A percentile compares a stretch with the other conserved stretches of the same genome.
These are phyloP conservation scores for Rhynchospora breviuscula DNA, from an alignment of 176 grass and related monocot genomes.

Conservation along the genomic window DNA sequence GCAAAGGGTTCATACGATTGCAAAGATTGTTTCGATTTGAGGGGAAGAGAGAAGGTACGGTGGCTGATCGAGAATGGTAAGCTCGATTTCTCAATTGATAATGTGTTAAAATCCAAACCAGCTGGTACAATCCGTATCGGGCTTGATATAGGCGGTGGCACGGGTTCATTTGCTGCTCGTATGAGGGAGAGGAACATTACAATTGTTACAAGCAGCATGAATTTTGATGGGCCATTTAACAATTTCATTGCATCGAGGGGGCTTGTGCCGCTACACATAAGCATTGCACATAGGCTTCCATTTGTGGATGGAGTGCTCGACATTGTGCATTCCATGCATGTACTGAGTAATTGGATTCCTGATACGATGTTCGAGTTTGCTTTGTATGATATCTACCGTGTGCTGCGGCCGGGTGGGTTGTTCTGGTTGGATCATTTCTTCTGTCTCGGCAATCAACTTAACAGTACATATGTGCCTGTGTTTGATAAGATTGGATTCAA, in stretches of 20 bases:
- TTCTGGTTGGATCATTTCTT: conserved; percentile 96
- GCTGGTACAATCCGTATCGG: conserved; percentile 59
- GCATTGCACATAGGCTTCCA: conserved; percentile 60
- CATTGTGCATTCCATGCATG: conserved; percentile 76
- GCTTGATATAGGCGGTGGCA: conserved; percentile 80
- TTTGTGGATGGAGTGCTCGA: conserved; percentile 69
- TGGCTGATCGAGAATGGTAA: conserved; percentile 57
- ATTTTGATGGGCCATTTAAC: conserved; percentile 73
- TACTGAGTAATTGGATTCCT: conserved; percentile 64
- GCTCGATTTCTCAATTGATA: conserved; percentile 47
- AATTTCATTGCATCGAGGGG: conserved; percentile 64
- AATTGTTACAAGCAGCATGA: conserved; percentile 68
- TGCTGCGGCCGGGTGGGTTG: conserved; percentile 62
- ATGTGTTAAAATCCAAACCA: conserved; percentile 33
- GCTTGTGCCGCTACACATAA: conserved; percentile 60
- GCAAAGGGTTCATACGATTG: conserved; percentile 51
- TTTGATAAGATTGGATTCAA: conserved; percentile 56
- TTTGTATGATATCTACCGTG: conserved; percentile 68
- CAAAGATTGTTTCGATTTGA: conserved; percentile 88
- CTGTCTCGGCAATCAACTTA: conserved; percentile 61
- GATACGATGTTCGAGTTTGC: conserved; percentile 52
- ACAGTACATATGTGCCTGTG: conserved; percentile 64
- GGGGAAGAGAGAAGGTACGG: conserved; percentile 54
- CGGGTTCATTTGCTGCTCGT: conserved; percentile 69
- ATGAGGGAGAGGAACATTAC: conserved; percentile 74